phyloP scores from a whole-genome alignment of 257 asterid genomes.

The Forsythia suspensa region DNA sequence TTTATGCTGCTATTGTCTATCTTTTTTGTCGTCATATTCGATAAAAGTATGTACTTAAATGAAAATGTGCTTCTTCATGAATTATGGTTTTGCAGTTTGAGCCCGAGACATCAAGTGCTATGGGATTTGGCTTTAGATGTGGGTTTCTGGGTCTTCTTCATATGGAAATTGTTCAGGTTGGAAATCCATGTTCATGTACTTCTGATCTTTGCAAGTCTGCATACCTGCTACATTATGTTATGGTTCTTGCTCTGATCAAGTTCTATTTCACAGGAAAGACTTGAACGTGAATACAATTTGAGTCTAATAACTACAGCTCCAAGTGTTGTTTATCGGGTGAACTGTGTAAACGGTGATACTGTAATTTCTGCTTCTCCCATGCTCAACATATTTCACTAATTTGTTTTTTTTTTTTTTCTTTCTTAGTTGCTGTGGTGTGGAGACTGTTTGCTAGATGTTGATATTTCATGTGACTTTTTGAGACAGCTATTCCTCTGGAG shows the following conservation, averaged over 20 bases:
- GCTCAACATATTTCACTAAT: conserved; percentile 19
- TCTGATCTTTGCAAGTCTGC: conserved; percentile 19
- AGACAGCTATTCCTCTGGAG: conserved; percentile 8
- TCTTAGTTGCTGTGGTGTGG: not conserved
- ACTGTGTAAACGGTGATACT: conserved; percentile 69
- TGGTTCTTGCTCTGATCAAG: conserved; percentile 10
- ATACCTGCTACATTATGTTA: conserved; percentile 22
- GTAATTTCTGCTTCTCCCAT: conserved; percentile 64
- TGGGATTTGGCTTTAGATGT: conserved; percentile 99
- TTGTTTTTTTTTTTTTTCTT: not conserved
- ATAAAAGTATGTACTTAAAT: conserved; percentile 7
- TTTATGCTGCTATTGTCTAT: conserved; percentile 7
- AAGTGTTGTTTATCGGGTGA: conserved; percentile 91
- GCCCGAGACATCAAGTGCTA: conserved; percentile 96
- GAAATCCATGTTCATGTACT: conserved; percentile 16
- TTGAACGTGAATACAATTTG: conserved; percentile 95
- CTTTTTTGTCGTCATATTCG: conserved; percentile 13
- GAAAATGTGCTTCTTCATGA: conserved; percentile 9
- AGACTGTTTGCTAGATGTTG: conserved; percentile 6
- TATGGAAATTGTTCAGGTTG: conserved; percentile 98
- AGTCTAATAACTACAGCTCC: conserved; percentile 93
- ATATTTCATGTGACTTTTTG: conserved; percentile 5
- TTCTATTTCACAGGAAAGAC: conserved; percentile 80
- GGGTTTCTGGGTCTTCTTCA: conserved; percentile 99
- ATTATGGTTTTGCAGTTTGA: conserved; percentile 60